Evolutionary conservation across 2,329 filamentous ascomycete species (phyloP).

Genomic region (Sphaerostilbella broomeana): DNA sequence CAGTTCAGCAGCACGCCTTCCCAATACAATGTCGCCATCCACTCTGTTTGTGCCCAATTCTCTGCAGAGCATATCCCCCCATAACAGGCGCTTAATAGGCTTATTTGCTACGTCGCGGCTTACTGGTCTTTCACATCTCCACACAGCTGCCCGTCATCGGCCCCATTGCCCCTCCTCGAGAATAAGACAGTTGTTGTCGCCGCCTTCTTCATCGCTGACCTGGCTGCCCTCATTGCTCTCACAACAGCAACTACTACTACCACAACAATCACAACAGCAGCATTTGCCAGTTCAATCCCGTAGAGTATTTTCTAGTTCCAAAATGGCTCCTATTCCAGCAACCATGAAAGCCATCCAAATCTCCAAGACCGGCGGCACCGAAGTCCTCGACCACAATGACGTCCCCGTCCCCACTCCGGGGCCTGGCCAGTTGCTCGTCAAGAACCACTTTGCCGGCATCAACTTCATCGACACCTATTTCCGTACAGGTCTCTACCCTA

Average conservation of each 20-base stretch:
- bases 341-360: conserved; percentile 63
- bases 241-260: neutral
- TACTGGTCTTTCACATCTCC: neutral
- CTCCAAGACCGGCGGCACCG: conserved; percentile 57
- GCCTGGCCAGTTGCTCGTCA: conserved; percentile 69
- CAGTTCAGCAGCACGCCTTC: too few relatives aligned
- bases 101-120: neutral
- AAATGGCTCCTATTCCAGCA: conserved; percentile 66
- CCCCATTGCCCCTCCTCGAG: conserved; percentile 5
- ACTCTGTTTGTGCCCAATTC: conserved; percentile 1
- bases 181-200: too few relatives aligned
- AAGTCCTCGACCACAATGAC: conserved; percentile 67
- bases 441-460: conserved; percentile 72
- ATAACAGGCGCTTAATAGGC: neutral
- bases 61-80: neutral
- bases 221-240: neutral
- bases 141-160: conserved; percentile 1
- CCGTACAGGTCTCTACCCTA: conserved; percentile 72
- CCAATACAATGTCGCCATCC: conserved; percentile 2
- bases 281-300: conserved; percentile 5
- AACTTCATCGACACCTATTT: conserved; percentile 94
- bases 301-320: neutral
- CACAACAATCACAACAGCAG: neutral
- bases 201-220: neutral
- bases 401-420: conserved; percentile 59